A percentile compares a stretch with the other conserved stretches of the same genome.
These are phyloP conservation scores for Ceratocystis cacaofunesta DNA, from an alignment of 2,329 filamentous ascomycete genomes.

Conservation along the genomic window DNA sequence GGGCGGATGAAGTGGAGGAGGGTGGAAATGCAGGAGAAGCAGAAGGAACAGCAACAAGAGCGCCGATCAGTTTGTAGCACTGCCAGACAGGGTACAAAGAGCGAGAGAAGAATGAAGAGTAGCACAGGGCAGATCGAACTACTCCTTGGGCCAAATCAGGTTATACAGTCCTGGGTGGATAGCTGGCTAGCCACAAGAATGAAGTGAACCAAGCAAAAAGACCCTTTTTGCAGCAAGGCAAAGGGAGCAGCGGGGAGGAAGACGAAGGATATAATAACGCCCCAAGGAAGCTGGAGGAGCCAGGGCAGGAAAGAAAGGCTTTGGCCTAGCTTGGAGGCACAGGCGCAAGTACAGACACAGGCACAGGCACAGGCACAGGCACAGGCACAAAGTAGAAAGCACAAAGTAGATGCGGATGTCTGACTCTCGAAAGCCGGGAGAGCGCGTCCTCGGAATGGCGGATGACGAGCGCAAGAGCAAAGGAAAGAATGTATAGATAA, in stretches of 20 bases:
- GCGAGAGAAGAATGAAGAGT: not conserved
- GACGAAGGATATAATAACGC: not conserved
- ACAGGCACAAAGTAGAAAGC: no score
- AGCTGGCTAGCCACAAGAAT: not conserved
- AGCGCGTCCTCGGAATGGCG: not conserved
- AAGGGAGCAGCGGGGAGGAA: not conserved
- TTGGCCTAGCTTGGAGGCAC: no score
- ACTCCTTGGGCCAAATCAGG: not conserved
- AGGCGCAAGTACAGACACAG: no score
- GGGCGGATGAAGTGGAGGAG: not conserved
- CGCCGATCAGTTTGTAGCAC: not conserved
- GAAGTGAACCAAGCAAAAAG: not conserved
- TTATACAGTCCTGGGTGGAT: not conserved
- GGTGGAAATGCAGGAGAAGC: conserved; percentile 3
- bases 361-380: no score
- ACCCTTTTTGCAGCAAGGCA: not conserved
- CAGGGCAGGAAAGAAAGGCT: not conserved
- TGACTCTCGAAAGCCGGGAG: not conserved
- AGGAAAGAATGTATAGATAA: not conserved
- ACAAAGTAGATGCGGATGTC: not conserved
- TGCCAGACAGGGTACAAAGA: conserved; percentile 2
- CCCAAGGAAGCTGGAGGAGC: not conserved
- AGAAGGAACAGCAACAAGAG: not conserved
- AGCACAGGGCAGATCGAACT: not conserved
- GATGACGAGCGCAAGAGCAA: not conserved